Evolutionary conservation across 495 filamentous ascomycete species (phyloP), one percentile per base, ranked within the genome.

Genomic region (Xylaria palmicola): DNA sequence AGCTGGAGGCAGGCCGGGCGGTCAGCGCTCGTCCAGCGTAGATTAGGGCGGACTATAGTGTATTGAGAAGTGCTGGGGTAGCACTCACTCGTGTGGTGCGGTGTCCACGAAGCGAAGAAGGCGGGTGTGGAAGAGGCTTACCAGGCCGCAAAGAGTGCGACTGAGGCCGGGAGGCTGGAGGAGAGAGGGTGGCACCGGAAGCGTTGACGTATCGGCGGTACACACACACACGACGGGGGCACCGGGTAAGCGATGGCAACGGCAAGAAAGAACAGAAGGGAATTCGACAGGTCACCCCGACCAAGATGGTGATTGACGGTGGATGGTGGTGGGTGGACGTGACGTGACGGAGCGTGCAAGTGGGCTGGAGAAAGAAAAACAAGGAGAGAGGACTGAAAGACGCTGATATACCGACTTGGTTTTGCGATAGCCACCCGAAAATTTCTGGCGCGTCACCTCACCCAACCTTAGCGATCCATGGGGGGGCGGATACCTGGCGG

Each of bases 261-360:
- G 69, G 61, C 62, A 67, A 73, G 65, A 68, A 73, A 65, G 65
- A 71, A 64, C 65, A 64, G 59, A 71, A 73, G 72, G 75, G 68
- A 67, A 72, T 66, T 63, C 40, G 64, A 63, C 66, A 71, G 66
- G 73, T 68, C 67, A 67, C 70, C 70, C 68, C 71, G 66, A 71
- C 59, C 49, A 62, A 65, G 68, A 48, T 59, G 62, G 62, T 53
- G 62, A 71, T 71, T 72, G 74, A 72, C 69, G 63, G 67, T 60
- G 63, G 68, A 66, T 73, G 68, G 72, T 67, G 64, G 70, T 68
- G 67, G 59, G 71, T 62, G 61, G 58, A 60, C 57, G 57, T 52
- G 64, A 67, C 66, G 69, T 53, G 66, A 69, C 69, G 67, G 65
- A 69, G 69, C 69, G 66, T 59, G 67, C 57, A 50, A 67, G 67